Conservation (phyloP, 257 asterid species). For the Salvia rosmarinus region DNA sequence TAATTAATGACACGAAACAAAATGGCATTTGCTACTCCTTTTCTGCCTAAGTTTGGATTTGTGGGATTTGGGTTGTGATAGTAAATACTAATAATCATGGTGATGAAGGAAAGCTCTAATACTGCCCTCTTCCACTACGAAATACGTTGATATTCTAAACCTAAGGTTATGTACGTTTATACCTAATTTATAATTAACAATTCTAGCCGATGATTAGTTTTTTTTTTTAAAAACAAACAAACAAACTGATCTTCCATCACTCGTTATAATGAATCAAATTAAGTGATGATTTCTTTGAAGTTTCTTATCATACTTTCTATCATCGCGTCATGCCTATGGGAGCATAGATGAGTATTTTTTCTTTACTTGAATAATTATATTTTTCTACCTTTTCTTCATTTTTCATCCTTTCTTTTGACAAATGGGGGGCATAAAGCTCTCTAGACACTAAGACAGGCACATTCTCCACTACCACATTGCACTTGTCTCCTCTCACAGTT, state of each 20-base stretch:
- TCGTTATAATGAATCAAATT: no score
- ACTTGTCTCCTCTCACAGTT: constrained; percentile 25
- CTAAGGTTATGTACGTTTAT: no score
- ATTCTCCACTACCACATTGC: constrained; percentile 54
- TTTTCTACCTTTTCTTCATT: not conserved
- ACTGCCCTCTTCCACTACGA: constrained; percentile 29
- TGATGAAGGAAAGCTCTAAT: constrained; percentile 24
- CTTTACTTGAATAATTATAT: constrained; percentile 18
- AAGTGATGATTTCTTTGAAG: not conserved
- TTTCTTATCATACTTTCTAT: not conserved
- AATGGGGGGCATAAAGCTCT: constrained; percentile 38
- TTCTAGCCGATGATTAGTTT: no score
- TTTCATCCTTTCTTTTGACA: constrained; percentile 22
- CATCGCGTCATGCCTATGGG: constrained; percentile 15
- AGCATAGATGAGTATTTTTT: not conserved
- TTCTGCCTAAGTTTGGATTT: constrained; percentile 27
- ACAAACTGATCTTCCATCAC: no score
- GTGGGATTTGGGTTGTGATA: constrained; percentile 31
- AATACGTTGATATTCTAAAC: not conserved
- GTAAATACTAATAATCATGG: constrained; percentile 31
- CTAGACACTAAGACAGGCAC: constrained; percentile 34
- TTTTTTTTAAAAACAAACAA: no score
- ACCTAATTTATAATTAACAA: no score
- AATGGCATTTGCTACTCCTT: not conserved
- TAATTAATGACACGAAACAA: not conserved